Percentiles rank a stretch among this genome's conserved stretches.
Evolutionary conservation across 169 alveolate species (phyloP).

Genomic region (Plasmodium sp.): DNA sequence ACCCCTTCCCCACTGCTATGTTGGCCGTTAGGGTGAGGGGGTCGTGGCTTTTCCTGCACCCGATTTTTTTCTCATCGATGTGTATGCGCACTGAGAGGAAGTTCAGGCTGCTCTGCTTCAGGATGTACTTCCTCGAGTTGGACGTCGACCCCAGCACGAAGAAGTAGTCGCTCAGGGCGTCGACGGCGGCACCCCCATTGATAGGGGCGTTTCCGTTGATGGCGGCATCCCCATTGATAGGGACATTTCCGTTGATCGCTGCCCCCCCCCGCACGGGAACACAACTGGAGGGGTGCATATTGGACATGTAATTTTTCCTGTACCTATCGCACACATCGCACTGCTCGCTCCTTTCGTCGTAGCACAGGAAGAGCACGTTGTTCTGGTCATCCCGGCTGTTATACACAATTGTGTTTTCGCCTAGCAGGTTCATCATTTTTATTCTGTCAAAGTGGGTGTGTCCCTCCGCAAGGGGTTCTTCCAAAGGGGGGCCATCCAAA

Average conservation of each 20-base stretch:
- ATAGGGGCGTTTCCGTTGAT: not conserved
- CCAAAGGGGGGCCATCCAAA: not conserved
- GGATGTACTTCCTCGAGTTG: slow-evolving; percentile 50
- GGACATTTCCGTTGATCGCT: too few species aligned
- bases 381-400: not conserved
- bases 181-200: not conserved
- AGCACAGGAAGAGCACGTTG: slow-evolving; percentile 25
- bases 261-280: not conserved
- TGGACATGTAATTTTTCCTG: slow-evolving; percentile 45
- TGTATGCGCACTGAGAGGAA: slow-evolving; percentile 38
- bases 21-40: slow-evolving; percentile 63
- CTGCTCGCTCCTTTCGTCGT: slow-evolving; percentile 50
- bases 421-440: not conserved
- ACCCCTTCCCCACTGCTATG: slow-evolving; percentile 54
- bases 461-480: not conserved
- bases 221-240: not conserved
- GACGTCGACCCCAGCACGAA: slow-evolving; percentile 66
- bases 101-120: slow-evolving; percentile 33
- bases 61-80: slow-evolving; percentile 60
- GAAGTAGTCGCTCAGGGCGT: slow-evolving; percentile 20
- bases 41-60: slow-evolving; percentile 49
- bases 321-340: slow-evolving; percentile 41
- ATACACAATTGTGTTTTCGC: not conserved
- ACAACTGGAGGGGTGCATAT: slow-evolving; percentile 8
- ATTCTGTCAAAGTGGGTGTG: not conserved